Evolutionary conservation across 148 eudicot genomes (phyloP).

Genomic region (Camellia granthamiana): DNA sequence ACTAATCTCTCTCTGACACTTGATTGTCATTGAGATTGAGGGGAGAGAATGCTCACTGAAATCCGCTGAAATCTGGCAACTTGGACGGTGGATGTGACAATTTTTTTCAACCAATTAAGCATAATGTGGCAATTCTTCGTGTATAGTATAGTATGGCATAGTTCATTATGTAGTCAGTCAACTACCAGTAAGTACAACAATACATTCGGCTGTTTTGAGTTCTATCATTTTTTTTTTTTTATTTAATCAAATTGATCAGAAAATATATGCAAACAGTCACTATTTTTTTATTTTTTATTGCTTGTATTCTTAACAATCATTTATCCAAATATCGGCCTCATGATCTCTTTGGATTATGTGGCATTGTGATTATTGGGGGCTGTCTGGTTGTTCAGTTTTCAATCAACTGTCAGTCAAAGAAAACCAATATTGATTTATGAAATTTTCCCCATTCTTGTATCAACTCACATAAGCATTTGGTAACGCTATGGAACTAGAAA

Average conservation of each 20-base stretch:
- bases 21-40: neutral
- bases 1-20: neutral
- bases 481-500: no score
- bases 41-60: neutral
- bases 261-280: neutral
- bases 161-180: neutral
- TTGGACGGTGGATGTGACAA: neutral
- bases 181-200: neutral
- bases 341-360: no score
- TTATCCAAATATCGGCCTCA: neutral
- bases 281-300: neutral
- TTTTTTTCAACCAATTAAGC: neutral
- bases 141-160: neutral
- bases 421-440: no score
- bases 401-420: no score
- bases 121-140: neutral
- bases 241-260: neutral
- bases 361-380: no score
- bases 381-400: no score
- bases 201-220: neutral
- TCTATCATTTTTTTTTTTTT: neutral
- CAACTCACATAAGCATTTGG: no score
- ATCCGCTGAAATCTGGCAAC: neutral
- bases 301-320: neutral
- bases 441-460: no score